phyloP scores from a whole-genome alignment of 2,329 filamentous ascomycete species.

The Claviceps citrina region DNA sequence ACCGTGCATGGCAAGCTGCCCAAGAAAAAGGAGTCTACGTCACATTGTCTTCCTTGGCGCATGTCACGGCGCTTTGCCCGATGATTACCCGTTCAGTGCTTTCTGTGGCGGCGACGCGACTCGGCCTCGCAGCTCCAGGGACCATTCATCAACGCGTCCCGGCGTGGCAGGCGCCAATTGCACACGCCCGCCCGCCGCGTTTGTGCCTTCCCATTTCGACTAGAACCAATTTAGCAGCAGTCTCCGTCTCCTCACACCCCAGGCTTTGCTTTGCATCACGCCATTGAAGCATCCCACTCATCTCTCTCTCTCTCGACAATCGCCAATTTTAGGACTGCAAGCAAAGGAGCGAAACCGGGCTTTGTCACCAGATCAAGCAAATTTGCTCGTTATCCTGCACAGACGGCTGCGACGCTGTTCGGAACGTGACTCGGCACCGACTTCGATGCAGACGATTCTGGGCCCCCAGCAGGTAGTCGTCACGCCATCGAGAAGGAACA shows the following conservation, averaged over 20 bases:
- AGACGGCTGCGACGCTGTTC: background rate
- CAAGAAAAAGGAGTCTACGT: too few relatives aligned
- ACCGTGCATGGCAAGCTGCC: too few relatives aligned
- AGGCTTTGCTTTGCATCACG: too few relatives aligned
- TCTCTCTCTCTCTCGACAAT: too few relatives aligned
- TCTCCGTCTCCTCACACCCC: too few relatives aligned
- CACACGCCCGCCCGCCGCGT: background rate
- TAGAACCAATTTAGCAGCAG: background rate
- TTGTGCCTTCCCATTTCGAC: background rate
- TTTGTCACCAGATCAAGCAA: too few relatives aligned
- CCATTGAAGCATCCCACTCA: too few relatives aligned
- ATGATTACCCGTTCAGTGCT: conserved; percentile 1
- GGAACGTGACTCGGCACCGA: background rate
- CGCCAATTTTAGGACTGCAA: too few relatives aligned
- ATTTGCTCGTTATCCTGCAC: too few relatives aligned
- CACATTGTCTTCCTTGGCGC: too few relatives aligned
- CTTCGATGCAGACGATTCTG: background rate
- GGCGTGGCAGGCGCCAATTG: conserved; percentile 3
- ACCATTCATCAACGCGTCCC: conserved; percentile 5
- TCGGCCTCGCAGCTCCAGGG: background rate
- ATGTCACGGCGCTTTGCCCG: background rate
- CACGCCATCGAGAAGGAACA: background rate
- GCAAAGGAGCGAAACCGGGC: too few relatives aligned
- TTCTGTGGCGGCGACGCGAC: background rate
- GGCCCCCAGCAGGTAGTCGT: background rate